Conservation (phyloP, 441 rosid genomes). For the Erodium chrysanthum region DNA sequence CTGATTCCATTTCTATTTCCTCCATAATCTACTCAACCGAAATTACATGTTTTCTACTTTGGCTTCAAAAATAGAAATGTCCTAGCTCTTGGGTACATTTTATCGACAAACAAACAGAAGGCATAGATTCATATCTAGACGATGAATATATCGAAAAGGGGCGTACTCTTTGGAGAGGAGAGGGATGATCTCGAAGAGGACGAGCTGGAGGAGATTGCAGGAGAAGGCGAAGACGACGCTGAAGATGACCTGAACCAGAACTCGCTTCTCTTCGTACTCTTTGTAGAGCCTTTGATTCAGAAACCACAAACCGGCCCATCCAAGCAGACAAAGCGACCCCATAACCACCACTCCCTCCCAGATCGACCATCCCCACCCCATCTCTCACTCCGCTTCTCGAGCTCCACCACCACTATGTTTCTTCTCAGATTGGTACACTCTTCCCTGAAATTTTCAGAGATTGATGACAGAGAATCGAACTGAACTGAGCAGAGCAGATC, state of each 20-base stretch:
- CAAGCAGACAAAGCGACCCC: constrained; percentile 63
- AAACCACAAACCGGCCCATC: constrained; percentile 93
- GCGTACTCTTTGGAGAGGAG: constrained; percentile 74
- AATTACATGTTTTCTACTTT: too few species aligned
- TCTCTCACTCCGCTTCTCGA: constrained; percentile 7
- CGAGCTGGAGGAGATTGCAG: constrained; percentile 96
- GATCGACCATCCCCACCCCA: constrained; percentile 72
- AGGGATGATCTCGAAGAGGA: constrained; percentile 92
- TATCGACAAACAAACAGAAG: too few species aligned
- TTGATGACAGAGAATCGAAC: not conserved
- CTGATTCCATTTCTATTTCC: too few species aligned
- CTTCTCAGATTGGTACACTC: not conserved
- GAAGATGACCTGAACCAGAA: constrained; percentile 85
- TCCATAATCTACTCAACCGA: too few species aligned
- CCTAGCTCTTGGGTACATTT: too few species aligned
- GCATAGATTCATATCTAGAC: not conserved
- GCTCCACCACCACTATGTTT: not conserved
- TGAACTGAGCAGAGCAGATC: not conserved
- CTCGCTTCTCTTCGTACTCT: constrained; percentile 94
- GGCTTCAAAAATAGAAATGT: too few species aligned
- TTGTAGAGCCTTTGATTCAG: constrained; percentile 74
- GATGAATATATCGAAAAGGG: not conserved
- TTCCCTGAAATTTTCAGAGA: too few species aligned
- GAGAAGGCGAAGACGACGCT: constrained; percentile 93
- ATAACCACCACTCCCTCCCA: constrained; percentile 58